Percentiles rank a stretch among this genome's conserved stretches.
phyloP scores from a whole-genome alignment of 106 monocot genomes.

The Dendrobium nobile region DNA sequence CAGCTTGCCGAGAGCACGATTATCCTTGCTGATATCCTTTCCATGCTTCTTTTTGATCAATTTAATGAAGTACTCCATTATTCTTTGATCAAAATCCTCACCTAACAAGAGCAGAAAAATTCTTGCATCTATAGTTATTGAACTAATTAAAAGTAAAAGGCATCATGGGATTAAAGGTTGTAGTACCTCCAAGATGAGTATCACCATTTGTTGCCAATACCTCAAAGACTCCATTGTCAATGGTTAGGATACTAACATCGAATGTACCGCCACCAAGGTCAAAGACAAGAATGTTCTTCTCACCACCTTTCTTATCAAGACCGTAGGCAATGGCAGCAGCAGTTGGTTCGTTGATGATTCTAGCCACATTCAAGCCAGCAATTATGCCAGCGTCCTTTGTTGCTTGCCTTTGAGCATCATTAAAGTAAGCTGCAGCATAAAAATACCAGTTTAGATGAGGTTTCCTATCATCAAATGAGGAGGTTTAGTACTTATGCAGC shows the following conservation, averaged over 20 bases:
- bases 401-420: conserved; percentile 35
- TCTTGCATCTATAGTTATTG: too few relatives aligned
- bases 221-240: conserved; percentile 27
- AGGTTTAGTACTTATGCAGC: too few relatives aligned
- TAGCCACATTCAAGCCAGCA: conserved; percentile 24
- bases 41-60: conserved; percentile 30
- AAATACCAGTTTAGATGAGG: too few relatives aligned
- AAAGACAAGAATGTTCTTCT: conserved; percentile 35
- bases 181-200: conserved; percentile 24
- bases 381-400: conserved; percentile 32
- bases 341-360: conserved; percentile 33
- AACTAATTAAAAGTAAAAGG: too few relatives aligned
- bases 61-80: conserved; percentile 40
- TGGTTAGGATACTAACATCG: conserved; percentile 29
- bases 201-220: conserved; percentile 29
- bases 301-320: conserved; percentile 27
- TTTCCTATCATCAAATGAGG: too few relatives aligned
- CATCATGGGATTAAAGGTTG: too few relatives aligned
- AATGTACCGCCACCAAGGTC: conserved; percentile 31
- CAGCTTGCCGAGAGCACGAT: conserved; percentile 30
- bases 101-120: background rate
- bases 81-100: conserved; percentile 34
- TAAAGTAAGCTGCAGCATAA: conserved; percentile 16
- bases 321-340: conserved; percentile 35
- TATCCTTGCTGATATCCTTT: conserved; percentile 45